Evolutionary conservation across 306 rosid species (phyloP).

Genomic region (Quercus parvula): DNA sequence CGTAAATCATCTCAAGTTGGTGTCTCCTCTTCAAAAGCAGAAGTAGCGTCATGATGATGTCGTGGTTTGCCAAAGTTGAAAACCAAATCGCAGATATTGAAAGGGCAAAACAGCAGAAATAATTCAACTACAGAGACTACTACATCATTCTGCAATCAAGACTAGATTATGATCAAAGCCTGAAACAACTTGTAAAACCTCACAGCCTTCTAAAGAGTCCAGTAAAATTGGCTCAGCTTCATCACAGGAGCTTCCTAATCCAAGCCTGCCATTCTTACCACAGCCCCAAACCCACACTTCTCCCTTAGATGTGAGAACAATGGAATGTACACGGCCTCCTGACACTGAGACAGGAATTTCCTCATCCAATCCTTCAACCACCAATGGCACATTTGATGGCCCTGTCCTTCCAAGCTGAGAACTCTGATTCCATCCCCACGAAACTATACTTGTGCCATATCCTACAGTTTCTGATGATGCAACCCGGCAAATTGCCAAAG

Average conservation of each 20-base stretch:
- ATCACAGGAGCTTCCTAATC: slow-evolving; percentile 67
- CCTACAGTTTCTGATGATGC: slow-evolving; percentile 31
- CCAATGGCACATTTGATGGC: slow-evolving; percentile 42
- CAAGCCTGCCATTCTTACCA: slow-evolving; percentile 87
- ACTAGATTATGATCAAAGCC: slow-evolving; percentile 89
- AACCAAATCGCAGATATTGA: neutral
- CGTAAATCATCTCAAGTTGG: neutral
- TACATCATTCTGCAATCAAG: slow-evolving; percentile 55
- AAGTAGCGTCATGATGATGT: neutral
- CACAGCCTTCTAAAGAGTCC: slow-evolving; percentile 57
- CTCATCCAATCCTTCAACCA: slow-evolving; percentile 53
- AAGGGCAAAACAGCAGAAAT: neutral
- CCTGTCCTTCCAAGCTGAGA: slow-evolving; percentile 86
- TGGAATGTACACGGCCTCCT: slow-evolving; percentile 89
- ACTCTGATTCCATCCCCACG: slow-evolving; percentile 93
- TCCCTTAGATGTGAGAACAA: slow-evolving; percentile 60
- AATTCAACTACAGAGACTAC: neutral
- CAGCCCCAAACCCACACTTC: slow-evolving; percentile 93
- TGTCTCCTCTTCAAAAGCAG: neutral
- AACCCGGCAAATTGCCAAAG: slow-evolving; percentile 69
- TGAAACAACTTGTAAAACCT: slow-evolving; percentile 71
- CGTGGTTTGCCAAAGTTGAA: neutral
- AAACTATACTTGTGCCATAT: slow-evolving; percentile 41
- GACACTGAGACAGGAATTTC: slow-evolving; percentile 61
- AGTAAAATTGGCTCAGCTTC: slow-evolving; percentile 67